Conservation (phyloP, 2,329 filamentous ascomycete genomes). For the Aspergillus fijiensis region DNA sequence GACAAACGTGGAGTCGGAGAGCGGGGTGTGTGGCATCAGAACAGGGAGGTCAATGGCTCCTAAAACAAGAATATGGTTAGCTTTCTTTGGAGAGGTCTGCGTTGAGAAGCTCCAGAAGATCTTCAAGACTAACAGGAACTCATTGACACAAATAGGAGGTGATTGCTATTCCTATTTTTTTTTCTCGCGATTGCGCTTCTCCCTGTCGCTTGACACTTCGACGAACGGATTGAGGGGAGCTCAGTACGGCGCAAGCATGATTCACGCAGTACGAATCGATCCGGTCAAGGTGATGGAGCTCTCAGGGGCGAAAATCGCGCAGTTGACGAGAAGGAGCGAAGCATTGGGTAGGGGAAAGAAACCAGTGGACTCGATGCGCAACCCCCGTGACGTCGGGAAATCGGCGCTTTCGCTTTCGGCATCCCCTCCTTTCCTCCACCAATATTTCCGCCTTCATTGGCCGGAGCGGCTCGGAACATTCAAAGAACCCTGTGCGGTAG, state of each 20-base stretch:
- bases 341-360: conserved; percentile 1
- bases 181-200: conserved; percentile 6
- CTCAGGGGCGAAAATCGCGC: neutral
- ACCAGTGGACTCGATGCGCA: conserved; percentile 7
- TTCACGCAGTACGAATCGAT: neutral
- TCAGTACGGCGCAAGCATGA: neutral
- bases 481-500: conserved; percentile 12
- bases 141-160: conserved; percentile 18
- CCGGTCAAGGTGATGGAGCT: neutral
- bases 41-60: neutral
- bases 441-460: conserved; percentile 26
- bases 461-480: conserved; percentile 20
- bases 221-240: neutral
- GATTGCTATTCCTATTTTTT: conserved; percentile 13
- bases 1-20: neutral
- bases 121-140: conserved; percentile 1
- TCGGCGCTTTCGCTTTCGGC: conserved; percentile 36
- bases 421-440: conserved; percentile 19
- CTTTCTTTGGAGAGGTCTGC: neutral
- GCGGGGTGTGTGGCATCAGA: neutral
- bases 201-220: neutral
- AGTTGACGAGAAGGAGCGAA: neutral
- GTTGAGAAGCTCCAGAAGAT: neutral
- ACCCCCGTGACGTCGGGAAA: conserved; percentile 30
- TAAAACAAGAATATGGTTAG: neutral